These are phyloP conservation scores for Clitopilus passeckerianus DNA, from an alignment of 768 basidiomycete genomes.

Conservation along the genomic window DNA sequence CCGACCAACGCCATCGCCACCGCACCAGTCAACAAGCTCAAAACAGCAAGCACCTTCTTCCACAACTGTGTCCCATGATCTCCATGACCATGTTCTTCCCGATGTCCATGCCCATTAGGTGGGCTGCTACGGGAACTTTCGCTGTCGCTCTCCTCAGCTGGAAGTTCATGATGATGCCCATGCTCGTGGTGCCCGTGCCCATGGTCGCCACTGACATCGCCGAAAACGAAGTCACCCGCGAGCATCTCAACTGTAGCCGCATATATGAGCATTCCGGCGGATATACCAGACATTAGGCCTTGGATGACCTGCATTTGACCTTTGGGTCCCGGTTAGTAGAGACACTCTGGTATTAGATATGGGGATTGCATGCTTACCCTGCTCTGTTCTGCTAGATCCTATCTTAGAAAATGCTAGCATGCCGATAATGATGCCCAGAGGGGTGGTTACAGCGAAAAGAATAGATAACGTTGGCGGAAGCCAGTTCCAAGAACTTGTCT, in stretches of 20 bases:
- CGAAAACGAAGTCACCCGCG: slow-evolving; percentile 80
- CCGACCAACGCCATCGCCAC: slow-evolving; percentile 60
- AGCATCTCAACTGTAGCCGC: slow-evolving; percentile 85
- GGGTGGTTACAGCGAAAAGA: slow-evolving; percentile 72
- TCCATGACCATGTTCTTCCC: slow-evolving; percentile 11
- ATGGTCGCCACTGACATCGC: slow-evolving; percentile 42
- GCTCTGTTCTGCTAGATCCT: neutral
- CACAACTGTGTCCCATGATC: slow-evolving; percentile 10
- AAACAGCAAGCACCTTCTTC: slow-evolving; percentile 52
- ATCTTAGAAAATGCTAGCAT: slow-evolving; percentile 35
- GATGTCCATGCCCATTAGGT: slow-evolving; percentile 7
- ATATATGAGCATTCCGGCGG: slow-evolving; percentile 81
- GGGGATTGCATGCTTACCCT: slow-evolving; percentile 10
- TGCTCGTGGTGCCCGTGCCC: slow-evolving; percentile 15
- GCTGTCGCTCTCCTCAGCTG: neutral
- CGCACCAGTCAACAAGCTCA: slow-evolving; percentile 58
- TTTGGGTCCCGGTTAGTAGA: slow-evolving; percentile 6
- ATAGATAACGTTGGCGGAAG: slow-evolving; percentile 51
- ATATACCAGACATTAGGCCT: slow-evolving; percentile 77
- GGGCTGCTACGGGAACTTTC: neutral
- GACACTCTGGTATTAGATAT: neutral
- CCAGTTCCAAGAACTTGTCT: slow-evolving; percentile 17
- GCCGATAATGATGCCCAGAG: slow-evolving; percentile 61
- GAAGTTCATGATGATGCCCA: slow-evolving; percentile 15
- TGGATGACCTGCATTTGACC: slow-evolving; percentile 52